phyloP scores from a whole-genome alignment of 495 filamentous ascomycete species.

The Chaetomidium leptoderma region DNA sequence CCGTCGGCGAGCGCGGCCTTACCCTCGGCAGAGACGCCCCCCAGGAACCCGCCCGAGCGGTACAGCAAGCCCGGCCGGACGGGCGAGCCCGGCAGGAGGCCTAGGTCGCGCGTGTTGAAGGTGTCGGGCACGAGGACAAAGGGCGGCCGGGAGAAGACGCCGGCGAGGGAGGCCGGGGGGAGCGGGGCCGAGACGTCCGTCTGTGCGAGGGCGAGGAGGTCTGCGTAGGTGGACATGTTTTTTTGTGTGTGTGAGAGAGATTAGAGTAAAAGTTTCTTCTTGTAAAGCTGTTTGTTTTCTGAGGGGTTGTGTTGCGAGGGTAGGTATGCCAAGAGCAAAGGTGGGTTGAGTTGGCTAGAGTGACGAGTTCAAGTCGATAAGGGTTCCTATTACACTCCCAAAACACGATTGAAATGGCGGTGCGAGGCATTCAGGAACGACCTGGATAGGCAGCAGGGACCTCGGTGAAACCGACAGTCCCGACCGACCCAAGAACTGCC shows the following conservation, averaged over 20 bases:
- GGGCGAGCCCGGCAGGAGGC: constrained; percentile 11
- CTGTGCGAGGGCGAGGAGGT: constrained; percentile 36
- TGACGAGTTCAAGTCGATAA: no score
- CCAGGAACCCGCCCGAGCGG: constrained; percentile 49
- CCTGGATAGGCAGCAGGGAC: no score
- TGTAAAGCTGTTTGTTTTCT: neutral
- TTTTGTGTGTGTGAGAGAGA: neutral
- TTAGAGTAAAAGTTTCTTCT: neutral
- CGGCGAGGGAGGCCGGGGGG: constrained; percentile 23
- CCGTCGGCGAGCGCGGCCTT: constrained; percentile 37
- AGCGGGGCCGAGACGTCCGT: constrained; percentile 38
- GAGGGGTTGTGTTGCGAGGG: no score
- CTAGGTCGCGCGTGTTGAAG: constrained; percentile 46
- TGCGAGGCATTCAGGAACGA: no score
- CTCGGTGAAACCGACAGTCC: no score
- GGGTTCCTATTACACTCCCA: no score
- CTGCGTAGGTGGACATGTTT: constrained; percentile 8
- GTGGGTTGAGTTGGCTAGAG: no score
- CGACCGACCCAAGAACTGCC: neutral
- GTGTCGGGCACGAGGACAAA: constrained; percentile 51
- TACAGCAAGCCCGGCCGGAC: constrained; percentile 46
- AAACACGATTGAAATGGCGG: no score
- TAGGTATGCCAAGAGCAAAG: no score
- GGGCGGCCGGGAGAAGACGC: constrained; percentile 42
- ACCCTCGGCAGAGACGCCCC: constrained; percentile 28